Evolutionary conservation across 208 protist species (phyloP).

Genomic region (Crithidia fasciculata): DNA sequence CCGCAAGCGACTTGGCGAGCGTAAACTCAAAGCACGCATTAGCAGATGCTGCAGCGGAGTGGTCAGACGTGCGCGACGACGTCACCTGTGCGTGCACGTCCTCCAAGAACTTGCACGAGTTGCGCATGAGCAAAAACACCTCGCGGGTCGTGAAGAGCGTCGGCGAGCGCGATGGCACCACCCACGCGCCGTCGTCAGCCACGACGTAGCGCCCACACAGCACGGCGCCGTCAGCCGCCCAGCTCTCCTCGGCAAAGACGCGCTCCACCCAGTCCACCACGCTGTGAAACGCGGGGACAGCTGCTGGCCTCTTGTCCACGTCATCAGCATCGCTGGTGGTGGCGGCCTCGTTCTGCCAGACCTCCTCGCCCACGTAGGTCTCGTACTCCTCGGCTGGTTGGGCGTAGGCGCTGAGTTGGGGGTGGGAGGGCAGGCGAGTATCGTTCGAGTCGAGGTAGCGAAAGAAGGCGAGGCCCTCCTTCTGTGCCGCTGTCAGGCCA

Average conservation of each 20-base stretch:
- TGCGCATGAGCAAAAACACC: constrained; percentile 85
- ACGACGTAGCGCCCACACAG: constrained; percentile 76
- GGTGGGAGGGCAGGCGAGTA: constrained; percentile 71
- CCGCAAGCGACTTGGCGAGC: constrained; percentile 59
- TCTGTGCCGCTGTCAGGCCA: background rate
- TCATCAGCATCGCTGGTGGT: background rate
- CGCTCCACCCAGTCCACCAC: constrained; percentile 62
- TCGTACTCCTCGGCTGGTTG: constrained; percentile 69
- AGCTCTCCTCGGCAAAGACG: constrained; percentile 32
- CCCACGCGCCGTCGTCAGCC: constrained; percentile 85
- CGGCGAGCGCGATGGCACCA: constrained; percentile 64
- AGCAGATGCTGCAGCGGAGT: background rate
- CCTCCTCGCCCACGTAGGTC: constrained; percentile 85
- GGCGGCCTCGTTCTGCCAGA: constrained; percentile 35
- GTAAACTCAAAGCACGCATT: constrained; percentile 51
- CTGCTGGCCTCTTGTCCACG: background rate
- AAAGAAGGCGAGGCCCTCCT: constrained; percentile 51
- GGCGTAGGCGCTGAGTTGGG: constrained; percentile 33
- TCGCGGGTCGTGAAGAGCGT: constrained; percentile 58
- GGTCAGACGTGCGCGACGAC: background rate
- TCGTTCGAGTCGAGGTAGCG: constrained; percentile 81
- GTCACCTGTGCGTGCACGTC: constrained; percentile 69
- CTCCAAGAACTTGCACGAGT: constrained; percentile 70
- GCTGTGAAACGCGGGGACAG: constrained; percentile 43
- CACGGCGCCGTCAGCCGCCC: constrained; percentile 66